phyloP scores from a whole-genome alignment of 768 basidiomycete species.

The Russula sp. region DNA sequence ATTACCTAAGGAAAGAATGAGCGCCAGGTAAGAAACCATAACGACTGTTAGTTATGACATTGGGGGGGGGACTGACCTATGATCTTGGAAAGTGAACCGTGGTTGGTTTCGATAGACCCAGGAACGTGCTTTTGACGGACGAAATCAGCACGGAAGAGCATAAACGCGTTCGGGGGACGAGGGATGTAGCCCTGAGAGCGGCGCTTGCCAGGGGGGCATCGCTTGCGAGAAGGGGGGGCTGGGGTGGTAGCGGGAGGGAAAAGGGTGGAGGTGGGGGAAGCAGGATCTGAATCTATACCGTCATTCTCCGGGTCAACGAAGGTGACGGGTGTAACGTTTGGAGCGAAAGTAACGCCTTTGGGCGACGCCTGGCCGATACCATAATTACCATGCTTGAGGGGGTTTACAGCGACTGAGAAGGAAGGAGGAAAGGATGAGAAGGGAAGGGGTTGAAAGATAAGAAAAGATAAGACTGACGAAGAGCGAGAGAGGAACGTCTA shows the following conservation, averaged over 20 bases:
- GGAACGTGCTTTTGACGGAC: slow-evolving; percentile 44
- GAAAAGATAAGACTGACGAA: slow-evolving; percentile 13
- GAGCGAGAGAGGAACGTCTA: slow-evolving; percentile 23
- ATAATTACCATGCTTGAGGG: slow-evolving; percentile 48
- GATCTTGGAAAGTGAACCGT: slow-evolving; percentile 45
- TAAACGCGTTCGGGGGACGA: slow-evolving; percentile 37
- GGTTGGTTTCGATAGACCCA: slow-evolving; percentile 45
- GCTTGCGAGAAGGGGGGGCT: slow-evolving; percentile 38
- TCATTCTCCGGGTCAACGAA: slow-evolving; percentile 36
- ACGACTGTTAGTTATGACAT: not conserved
- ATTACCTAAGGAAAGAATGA: slow-evolving; percentile 30
- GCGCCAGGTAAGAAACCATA: not conserved
- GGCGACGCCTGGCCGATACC: slow-evolving; percentile 38
- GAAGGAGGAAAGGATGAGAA: not conserved
- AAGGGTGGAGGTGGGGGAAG: slow-evolving; percentile 37
- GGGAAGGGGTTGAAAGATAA: no score
- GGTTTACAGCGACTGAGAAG: slow-evolving; percentile 28
- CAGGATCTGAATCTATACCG: slow-evolving; percentile 30
- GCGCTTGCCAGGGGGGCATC: slow-evolving; percentile 56
- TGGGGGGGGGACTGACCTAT: slow-evolving; percentile 30
- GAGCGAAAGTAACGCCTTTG: slow-evolving; percentile 56
- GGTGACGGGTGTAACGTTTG: slow-evolving; percentile 53
- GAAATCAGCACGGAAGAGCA: slow-evolving; percentile 29
- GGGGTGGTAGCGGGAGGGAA: slow-evolving; percentile 50
- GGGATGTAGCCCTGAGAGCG: slow-evolving; percentile 44